Conservation (phyloP, 352 stramenopile species). For the Phytopythium helicoides region DNA sequence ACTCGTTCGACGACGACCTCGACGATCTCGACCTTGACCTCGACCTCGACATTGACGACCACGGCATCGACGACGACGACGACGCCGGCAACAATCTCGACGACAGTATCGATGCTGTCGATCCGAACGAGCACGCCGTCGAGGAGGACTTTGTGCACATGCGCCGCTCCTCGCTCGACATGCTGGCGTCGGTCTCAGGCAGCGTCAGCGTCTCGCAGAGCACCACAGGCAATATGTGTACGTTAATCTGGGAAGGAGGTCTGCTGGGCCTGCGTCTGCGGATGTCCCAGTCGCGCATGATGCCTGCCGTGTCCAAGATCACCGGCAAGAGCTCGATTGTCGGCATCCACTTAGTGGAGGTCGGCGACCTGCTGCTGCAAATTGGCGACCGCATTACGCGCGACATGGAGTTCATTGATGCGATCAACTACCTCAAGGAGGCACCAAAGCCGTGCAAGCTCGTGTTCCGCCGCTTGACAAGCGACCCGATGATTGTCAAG, state of each 20-base stretch:
- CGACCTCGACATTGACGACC: conserved; percentile 49
- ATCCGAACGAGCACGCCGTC: conserved; percentile 60
- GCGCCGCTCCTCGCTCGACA: conserved; percentile 67
- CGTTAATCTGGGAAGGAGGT: conserved; percentile 81
- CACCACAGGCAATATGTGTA: conserved; percentile 67
- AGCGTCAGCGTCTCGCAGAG: conserved; percentile 64
- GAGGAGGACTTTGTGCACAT: conserved; percentile 64
- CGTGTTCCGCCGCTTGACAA: conserved; percentile 64
- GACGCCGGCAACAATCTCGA: conserved; percentile 11
- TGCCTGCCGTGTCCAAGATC: conserved; percentile 82
- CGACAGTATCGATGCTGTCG: conserved; percentile 30
- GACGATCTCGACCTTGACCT: conserved; percentile 42
- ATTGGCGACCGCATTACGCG: conserved; percentile 67
- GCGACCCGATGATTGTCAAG: conserved; percentile 78
- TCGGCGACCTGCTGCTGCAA: conserved; percentile 74
- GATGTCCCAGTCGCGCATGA: conserved; percentile 78
- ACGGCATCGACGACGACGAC: conserved; percentile 43
- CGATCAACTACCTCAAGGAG: conserved; percentile 82
- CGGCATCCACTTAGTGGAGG: conserved; percentile 82
- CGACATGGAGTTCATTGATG: conserved; percentile 84
- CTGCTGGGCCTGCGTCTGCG: conserved; percentile 70
- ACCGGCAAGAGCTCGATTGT: conserved; percentile 84
- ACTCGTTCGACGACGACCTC: conserved; percentile 60
- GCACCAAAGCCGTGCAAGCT: conserved; percentile 73
- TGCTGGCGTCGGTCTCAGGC: conserved; percentile 61